Conservation (phyloP, 352 stramenopile genomes). For the Peronospora farinosa region DNA sequence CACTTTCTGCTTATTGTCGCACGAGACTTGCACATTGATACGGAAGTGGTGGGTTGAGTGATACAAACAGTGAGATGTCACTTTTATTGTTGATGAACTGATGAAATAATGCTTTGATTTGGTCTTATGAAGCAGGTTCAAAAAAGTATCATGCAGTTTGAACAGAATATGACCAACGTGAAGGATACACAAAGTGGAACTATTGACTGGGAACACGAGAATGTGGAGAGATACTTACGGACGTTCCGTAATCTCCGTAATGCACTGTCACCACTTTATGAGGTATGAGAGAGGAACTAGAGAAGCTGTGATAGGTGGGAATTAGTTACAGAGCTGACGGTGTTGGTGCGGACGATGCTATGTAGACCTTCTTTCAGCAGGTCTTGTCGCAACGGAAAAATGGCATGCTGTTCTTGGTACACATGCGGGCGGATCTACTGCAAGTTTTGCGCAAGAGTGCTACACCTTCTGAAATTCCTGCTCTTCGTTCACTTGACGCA, state of each 20-base stretch:
- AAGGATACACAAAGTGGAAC: slow-evolving; percentile 24
- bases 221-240: slow-evolving; percentile 69
- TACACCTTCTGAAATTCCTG: slow-evolving; percentile 35
- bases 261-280: slow-evolving; percentile 55
- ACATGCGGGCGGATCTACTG: slow-evolving; percentile 67
- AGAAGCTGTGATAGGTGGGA: background rate
- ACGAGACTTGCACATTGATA: slow-evolving; percentile 66
- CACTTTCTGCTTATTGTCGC: slow-evolving; percentile 74
- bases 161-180: slow-evolving; percentile 46
- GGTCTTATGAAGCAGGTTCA: slow-evolving; percentile 15
- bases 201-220: slow-evolving; percentile 63
- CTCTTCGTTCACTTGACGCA: slow-evolving; percentile 59
- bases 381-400: slow-evolving; percentile 74
- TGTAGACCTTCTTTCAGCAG: slow-evolving; percentile 77
- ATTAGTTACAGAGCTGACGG: background rate
- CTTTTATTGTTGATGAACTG: background rate
- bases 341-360: background rate
- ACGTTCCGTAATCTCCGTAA: slow-evolving; percentile 59
- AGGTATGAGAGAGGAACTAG: slow-evolving; percentile 22
- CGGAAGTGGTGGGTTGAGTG: slow-evolving; percentile 27
- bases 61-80: background rate
- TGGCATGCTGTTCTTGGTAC: slow-evolving; percentile 78
- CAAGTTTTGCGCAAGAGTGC: slow-evolving; percentile 56
- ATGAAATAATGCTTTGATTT: background rate
- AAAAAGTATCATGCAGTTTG: slow-evolving; percentile 50